Evolutionary conservation across 495 filamentous ascomycete species (phyloP).

Genomic region (Hypoxylon rickii): DNA sequence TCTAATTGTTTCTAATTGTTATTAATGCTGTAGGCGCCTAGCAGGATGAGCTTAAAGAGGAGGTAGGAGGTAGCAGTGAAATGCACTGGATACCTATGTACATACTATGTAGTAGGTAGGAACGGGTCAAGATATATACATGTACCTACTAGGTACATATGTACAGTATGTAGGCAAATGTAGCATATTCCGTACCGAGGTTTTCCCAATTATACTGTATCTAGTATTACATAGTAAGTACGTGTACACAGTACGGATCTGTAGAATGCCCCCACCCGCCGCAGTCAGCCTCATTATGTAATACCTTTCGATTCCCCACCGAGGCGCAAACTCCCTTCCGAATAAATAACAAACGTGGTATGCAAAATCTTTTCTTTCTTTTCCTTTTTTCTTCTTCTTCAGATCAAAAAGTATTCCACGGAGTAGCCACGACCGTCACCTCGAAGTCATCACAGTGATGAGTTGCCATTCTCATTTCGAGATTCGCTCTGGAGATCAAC

Average conservation of each 20-base stretch:
- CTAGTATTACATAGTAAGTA: background rate
- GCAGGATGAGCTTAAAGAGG: background rate
- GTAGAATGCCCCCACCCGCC: too few species aligned
- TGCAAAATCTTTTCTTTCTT: slow-evolving; percentile 16
- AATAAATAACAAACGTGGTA: slow-evolving; percentile 8
- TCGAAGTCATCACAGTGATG: slow-evolving; percentile 51
- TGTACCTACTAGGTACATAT: background rate
- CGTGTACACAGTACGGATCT: too few species aligned
- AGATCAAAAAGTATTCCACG: slow-evolving; percentile 60
- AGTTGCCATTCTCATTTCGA: slow-evolving; percentile 53
- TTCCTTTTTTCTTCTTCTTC: slow-evolving; percentile 43
- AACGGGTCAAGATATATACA: too few species aligned
- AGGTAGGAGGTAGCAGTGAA: background rate
- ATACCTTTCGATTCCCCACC: too few species aligned
- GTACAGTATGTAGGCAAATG: background rate
- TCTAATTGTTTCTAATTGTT: too few species aligned
- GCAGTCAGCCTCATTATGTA: too few species aligned
- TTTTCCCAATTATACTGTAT: too few species aligned
- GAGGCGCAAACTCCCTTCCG: slow-evolving; percentile 1
- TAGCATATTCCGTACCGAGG: too few species aligned
- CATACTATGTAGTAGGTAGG: background rate
- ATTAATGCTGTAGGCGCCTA: too few species aligned
- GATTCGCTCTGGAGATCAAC: slow-evolving; percentile 54
- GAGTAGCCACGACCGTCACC: slow-evolving; percentile 58
- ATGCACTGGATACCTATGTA: slow-evolving; percentile 1